phyloP scores from a whole-genome alignment of 768 basidiomycete species.

The Pulveroboletus sp. region DNA sequence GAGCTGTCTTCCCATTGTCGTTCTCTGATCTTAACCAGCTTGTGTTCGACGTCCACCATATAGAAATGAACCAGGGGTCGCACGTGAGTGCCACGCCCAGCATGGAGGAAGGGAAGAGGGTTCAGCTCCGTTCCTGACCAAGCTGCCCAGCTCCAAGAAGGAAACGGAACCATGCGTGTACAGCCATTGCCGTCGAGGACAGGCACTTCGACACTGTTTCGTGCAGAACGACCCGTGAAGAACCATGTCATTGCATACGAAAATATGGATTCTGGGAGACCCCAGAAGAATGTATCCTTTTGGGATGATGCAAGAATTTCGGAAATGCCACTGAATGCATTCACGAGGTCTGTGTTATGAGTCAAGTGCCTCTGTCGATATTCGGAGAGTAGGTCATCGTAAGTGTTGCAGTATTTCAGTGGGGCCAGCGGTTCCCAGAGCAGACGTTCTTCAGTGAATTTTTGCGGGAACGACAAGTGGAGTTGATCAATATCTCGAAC shows the following conservation, averaged over 20 bases:
- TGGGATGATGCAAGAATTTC: slow-evolving; percentile 9
- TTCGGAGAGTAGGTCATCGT: background rate
- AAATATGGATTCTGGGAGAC: slow-evolving; percentile 15
- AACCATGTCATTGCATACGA: slow-evolving; percentile 10
- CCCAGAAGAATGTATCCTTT: slow-evolving; percentile 13
- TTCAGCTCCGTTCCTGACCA: slow-evolving; percentile 1
- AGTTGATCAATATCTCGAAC: background rate
- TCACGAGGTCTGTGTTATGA: slow-evolving; percentile 14
- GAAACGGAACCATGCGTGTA: slow-evolving; percentile 3
- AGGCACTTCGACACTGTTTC: slow-evolving; percentile 1
- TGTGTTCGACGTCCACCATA: slow-evolving; percentile 1
- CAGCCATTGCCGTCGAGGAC: slow-evolving; percentile 6
- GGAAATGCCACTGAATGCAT: slow-evolving; percentile 15
- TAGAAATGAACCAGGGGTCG: slow-evolving; percentile 6
- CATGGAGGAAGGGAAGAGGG: background rate
- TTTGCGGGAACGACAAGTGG: background rate
- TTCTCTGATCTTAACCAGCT: slow-evolving; percentile 1
- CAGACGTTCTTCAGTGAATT: background rate
- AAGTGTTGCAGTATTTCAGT: background rate
- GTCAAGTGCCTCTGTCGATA: slow-evolving; percentile 13
- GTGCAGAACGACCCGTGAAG: background rate
- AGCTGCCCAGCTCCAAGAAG: slow-evolving; percentile 20
- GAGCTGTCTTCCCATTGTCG: background rate
- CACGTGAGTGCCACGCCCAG: background rate
- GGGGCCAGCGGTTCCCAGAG: background rate